These are phyloP conservation scores for Arthroderma uncinatum DNA, from an alignment of 2,329 filamentous ascomycete species.

Conservation along the genomic window DNA sequence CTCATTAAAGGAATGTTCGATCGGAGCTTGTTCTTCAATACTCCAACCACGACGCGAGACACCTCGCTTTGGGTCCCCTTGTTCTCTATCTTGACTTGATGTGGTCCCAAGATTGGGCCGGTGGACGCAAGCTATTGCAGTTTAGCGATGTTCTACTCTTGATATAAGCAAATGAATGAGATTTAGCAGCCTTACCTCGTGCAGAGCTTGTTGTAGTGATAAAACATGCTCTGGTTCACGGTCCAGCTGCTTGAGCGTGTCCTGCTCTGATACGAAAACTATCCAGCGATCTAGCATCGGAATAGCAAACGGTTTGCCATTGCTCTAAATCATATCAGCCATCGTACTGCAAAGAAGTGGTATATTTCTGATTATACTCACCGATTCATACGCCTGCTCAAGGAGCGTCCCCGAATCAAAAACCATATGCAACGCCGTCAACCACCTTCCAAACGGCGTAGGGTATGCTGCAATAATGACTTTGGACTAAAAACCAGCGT, in stretches of 20 bases:
- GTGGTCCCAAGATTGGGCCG: not conserved
- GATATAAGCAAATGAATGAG: not conserved
- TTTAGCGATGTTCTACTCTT: not conserved
- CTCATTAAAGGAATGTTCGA: slow-evolving; percentile 4
- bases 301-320: not conserved
- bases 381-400: not conserved
- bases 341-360: not conserved
- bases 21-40: slow-evolving; percentile 1
- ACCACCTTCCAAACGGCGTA: not conserved
- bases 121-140: not conserved
- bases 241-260: not conserved
- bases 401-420: not conserved
- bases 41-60: not conserved
- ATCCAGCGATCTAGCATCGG: not conserved
- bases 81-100: slow-evolving; percentile 2
- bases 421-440: not conserved
- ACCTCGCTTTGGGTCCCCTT: slow-evolving; percentile 3
- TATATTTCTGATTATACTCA: not conserved
- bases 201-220: not conserved
- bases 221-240: not conserved
- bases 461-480: not conserved
- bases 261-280: not conserved
- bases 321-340: not conserved
- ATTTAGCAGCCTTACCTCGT: not conserved
- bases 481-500: not conserved